These are phyloP conservation scores for Cladophialophora bantiana DNA, from an alignment of 2,329 filamentous ascomycete species.

Conservation along the genomic window DNA sequence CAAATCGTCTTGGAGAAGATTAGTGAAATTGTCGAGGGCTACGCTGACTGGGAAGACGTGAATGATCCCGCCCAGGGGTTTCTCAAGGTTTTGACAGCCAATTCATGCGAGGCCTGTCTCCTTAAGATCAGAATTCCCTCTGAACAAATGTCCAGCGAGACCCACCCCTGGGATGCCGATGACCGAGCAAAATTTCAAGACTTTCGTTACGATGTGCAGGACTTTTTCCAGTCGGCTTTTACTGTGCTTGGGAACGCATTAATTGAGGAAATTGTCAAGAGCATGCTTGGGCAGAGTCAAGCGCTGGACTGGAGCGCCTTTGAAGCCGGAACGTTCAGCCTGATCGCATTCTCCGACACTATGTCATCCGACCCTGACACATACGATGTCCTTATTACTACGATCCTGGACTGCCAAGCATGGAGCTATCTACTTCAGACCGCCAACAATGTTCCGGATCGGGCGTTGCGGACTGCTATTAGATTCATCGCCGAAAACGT, in stretches of 20 bases:
- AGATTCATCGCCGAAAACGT: slow-evolving; percentile 54
- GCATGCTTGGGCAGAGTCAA: slow-evolving; percentile 45
- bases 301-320: slow-evolving; percentile 52
- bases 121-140: slow-evolving; percentile 40
- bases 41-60: slow-evolving; percentile 50
- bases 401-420: slow-evolving; percentile 46
- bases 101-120: slow-evolving; percentile 36
- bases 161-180: slow-evolving; percentile 49
- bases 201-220: slow-evolving; percentile 55
- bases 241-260: slow-evolving; percentile 52
- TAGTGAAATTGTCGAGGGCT: slow-evolving; percentile 51
- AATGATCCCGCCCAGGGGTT: slow-evolving; percentile 40
- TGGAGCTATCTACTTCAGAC: slow-evolving; percentile 46
- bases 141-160: slow-evolving; percentile 41
- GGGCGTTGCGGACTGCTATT: slow-evolving; percentile 49
- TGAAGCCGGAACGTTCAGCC: slow-evolving; percentile 54
- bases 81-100: slow-evolving; percentile 26
- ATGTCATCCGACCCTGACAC: slow-evolving; percentile 53
- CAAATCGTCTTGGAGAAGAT: slow-evolving; percentile 48
- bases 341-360: slow-evolving; percentile 54
- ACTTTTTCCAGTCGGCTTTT: slow-evolving; percentile 54
- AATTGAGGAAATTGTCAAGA: slow-evolving; percentile 51
- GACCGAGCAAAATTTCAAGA: slow-evolving; percentile 52
- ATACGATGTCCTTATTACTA: slow-evolving; percentile 50
- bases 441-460: slow-evolving; percentile 46